A percentile compares a stretch with the other conserved stretches of the same genome.
Evolutionary conservation across 257 asterid genomes (phyloP).

Genomic region (Solanum chaucha): DNA sequence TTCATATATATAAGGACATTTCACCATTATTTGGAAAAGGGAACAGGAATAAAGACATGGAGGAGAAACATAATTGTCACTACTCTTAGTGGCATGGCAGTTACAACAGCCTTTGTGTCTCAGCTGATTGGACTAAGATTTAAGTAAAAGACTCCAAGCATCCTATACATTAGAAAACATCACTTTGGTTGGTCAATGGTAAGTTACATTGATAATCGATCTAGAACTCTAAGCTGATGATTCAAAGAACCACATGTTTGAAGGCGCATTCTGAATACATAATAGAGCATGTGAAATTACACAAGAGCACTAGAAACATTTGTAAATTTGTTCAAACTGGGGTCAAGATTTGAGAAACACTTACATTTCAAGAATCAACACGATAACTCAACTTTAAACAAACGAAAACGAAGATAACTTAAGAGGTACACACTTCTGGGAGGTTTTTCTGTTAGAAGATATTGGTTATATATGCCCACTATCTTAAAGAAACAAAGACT

Average conservation of each 20-base stretch:
- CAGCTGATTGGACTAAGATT: neutral
- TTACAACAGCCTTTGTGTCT: neutral
- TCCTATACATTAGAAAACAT: neutral
- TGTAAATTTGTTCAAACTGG: neutral
- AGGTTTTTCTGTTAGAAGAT: neutral
- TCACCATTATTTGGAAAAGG: neutral
- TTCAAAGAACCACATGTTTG: neutral
- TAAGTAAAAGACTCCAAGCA: neutral
- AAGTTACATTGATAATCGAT: neutral
- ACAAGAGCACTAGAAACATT: neutral
- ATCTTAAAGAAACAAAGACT: neutral
- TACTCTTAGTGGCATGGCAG: neutral
- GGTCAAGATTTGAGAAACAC: neutral
- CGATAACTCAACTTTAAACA: neutral
- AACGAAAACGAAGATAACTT: neutral
- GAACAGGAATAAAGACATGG: neutral
- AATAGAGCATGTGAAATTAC: neutral
- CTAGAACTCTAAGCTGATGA: neutral
- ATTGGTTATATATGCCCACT: neutral
- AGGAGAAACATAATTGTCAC: neutral
- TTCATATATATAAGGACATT: neutral
- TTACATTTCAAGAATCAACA: neutral
- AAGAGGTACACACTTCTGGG: neutral
- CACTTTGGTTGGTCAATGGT: neutral
- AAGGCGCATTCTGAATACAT: neutral